Evolutionary conservation across 768 basidiomycete genomes (phyloP), one percentile per base, ranked within the genome.

Genomic region (Mycena amicta): DNA sequence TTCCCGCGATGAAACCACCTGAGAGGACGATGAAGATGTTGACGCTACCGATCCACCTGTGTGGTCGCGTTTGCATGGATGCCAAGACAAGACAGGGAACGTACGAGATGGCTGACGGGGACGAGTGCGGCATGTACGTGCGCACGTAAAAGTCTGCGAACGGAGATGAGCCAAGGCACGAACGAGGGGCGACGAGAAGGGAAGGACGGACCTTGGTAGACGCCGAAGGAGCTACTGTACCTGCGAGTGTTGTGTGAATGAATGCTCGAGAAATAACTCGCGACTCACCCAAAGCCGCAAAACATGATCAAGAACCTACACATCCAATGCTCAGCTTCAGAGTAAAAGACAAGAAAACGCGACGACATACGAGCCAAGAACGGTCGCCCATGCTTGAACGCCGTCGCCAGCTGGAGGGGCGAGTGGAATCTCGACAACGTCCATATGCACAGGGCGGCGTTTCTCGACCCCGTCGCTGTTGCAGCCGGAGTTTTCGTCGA

Each of bases 21-120:
- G 75, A 66, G 31, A 81, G 73, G 4, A 79, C 70, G 15, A 82
- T 65, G 53, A 77, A 78, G 3, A 75, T 72, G 52, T 83, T 80
- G 12, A 73, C 66, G 18, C 80, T 78, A 4, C 83, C 84, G 28
- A 85, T 72, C 72, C 70, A 76, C 22, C 71, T 76, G 40, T 25
- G 20, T 43, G 20, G 50, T 29, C 4, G 27, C 26, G 6, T 50
- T 3, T 39, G 45, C 50, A 4, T n/a, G n/a, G 5, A 23, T 12
- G 56, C 0, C 25, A 53, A 39, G 43, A 51, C 30, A 30, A 22
- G 30, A 64, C 68, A n/a, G n/a, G n/a, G n/a, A n/a, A n/a, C n/a
- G 30, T 66, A 74, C 73, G 74, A 74, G 31, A 77, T 76, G 37
- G 72, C 70, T 22, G 73, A 75, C 5, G 76, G 68, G 20, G 74